Evolutionary conservation across 2,329 filamentous ascomycete genomes (phyloP), one percentile per base, ranked within the genome.

Genomic region (Aspergillus proliferans): DNA sequence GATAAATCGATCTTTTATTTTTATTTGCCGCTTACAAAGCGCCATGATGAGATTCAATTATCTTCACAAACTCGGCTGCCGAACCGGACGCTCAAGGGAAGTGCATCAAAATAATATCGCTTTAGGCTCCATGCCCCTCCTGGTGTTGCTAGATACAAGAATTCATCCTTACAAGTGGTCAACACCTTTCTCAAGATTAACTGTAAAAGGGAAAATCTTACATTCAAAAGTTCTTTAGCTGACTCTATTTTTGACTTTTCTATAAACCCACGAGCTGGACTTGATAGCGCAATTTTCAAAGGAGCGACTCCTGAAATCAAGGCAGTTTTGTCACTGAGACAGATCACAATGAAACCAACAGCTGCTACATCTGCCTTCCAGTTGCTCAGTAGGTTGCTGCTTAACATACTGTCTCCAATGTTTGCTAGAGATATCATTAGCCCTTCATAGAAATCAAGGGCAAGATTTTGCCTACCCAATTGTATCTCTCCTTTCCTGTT

Each of bases 401-500:
- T 34, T 34, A 34, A 34, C 12, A n/a, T 34, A 34, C 33, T 34
- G 33, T 34, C 33, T n/a, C 33, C 33, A 34, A 34, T n/a, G 12
- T 34, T 34, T 34, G 33, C 33, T 34, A 34, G 33, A 34, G 33
- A n/a, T 34, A 34, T 34, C n/a, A 6, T 34, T 34, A 34, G 4
- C 30, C 30, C 12, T 34, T 34, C 12, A 34, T n/a, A n/a, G 33
- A 34, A 34, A 34, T 34, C 33, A 14, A 34, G 33, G 33, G 33
- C 33, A 34, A 34, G 33, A n/a, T 34, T 10, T n/a, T 34, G 33
- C 28, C 14, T 53, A 55, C 53, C 45, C n/a, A 55, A 22, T 43
- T 55, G 51, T 10, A 55, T 34, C n/a, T 51, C 39, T 6, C 53
- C 51, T 30, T 48, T 5, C 14, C n/a, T 49, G 18, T 48, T 53